Base-by-base conservation (phyloP, 208 protist species). In the Strigomonas culicis region DNA sequence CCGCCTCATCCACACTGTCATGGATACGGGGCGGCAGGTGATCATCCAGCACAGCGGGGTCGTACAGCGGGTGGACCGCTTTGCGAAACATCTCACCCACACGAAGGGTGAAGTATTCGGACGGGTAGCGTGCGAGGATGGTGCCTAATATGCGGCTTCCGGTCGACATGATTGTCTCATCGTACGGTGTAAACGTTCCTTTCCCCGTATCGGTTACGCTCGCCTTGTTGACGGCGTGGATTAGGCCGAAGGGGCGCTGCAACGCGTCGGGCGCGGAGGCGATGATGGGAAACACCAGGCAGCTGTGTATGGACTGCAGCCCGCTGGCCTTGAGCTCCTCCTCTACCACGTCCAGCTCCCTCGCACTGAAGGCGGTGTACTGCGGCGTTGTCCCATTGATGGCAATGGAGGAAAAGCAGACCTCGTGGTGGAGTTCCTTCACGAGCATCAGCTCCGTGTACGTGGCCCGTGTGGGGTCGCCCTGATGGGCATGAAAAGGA, bases 161-260 rank as follows among this genome's bases (percentile, higher is more conserved):
- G 3, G 75, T 72, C 0, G 74, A 80, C 50, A 88, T 63, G 3
- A 93, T 36, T 17, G 74, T 64, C 58, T 96, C 90, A 55, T 96
- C 90, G 25, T 84, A 66, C 6, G 47, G 21, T 32, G 58, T 79
- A 46, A 91, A 91, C 11, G 46, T 51, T 2, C 53, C 60, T 1
- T n/a, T 46, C 13, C 62, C 66, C 4, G 8, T 39, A 50, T 72
- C 72, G 21, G 68, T 60, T 55, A 86, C 70, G 24, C 68, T 56
- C 25, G 75, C 63, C 52, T 96, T 96, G 76, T 96, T 96, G 31
- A 92, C 84, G 0, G 87, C 87, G 67, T 96, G 90, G 22, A 96
- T 80, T 86, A 96, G 90, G 15, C 90, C 90, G 53, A 77, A 74
- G 6, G 22, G 13, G 34, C 36, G 31, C 7, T 62, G 17, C 4